These are phyloP conservation scores for Patellifolia procumbens DNA, from an alignment of 179 eudicot species.

Conservation along the genomic window DNA sequence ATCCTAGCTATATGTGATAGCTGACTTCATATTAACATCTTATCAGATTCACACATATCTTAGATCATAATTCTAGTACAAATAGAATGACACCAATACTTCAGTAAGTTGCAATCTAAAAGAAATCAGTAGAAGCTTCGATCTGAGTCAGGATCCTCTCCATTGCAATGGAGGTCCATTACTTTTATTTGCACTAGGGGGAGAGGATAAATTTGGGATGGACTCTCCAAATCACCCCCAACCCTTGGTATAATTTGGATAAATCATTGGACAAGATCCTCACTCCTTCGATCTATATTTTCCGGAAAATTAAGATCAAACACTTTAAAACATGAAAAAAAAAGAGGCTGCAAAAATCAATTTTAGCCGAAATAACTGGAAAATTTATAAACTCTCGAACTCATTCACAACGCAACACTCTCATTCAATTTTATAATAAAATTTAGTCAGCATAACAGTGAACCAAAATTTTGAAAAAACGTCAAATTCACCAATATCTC, in stretches of 20 bases:
- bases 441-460: neutral
- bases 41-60: neutral
- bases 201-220: too few relatives aligned
- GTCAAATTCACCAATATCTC: too few relatives aligned
- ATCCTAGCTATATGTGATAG: neutral
- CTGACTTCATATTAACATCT: too few relatives aligned
- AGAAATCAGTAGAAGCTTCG: neutral
- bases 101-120: neutral
- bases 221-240: too few relatives aligned
- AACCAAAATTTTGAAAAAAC: too few relatives aligned
- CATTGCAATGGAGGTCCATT: too few relatives aligned
- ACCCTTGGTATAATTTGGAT: too few relatives aligned
- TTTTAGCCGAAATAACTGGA: neutral
- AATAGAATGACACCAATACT: neutral
- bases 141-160: too few relatives aligned
- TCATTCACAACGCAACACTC: neutral
- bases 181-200: too few relatives aligned
- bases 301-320: neutral
- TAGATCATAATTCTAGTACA: neutral
- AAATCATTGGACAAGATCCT: too few relatives aligned
- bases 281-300: neutral
- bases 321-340: neutral
- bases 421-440: neutral
- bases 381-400: neutral
- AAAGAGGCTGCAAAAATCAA: neutral